Evolutionary conservation across 345 rosid genomes (phyloP).

Genomic region (Pugionium dolabratum): DNA sequence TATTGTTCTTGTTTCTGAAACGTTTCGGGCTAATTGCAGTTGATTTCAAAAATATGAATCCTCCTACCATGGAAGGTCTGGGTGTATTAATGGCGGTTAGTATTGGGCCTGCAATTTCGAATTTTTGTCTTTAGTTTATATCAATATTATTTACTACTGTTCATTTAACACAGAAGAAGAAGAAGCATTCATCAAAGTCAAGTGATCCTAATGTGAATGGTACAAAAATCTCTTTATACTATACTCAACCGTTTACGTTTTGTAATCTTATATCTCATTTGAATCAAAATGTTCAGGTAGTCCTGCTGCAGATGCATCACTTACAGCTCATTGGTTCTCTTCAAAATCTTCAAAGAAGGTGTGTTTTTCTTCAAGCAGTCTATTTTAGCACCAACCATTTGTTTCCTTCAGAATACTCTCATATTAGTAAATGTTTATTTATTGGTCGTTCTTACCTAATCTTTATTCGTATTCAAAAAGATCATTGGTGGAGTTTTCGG

Average conservation of each 20-base stretch:
- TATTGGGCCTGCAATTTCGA: not conserved
- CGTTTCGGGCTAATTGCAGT: constrained; percentile 43
- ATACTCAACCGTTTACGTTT: constrained; percentile 11
- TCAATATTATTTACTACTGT: constrained; percentile 9
- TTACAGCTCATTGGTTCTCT: constrained; percentile 77
- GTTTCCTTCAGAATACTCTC: constrained; percentile 3
- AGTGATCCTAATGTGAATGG: constrained; percentile 57
- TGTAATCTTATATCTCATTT: constrained; percentile 24
- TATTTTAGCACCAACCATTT: constrained; percentile 16
- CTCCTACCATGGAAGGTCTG: constrained; percentile 79
- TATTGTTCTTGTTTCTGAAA: constrained; percentile 4
- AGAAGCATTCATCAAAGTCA: constrained; percentile 54
- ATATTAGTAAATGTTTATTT: not conserved
- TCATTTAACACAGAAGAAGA: constrained; percentile 54
- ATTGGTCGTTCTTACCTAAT: constrained; percentile 3
- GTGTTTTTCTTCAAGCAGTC: constrained; percentile 18
- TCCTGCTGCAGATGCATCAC: constrained; percentile 48
- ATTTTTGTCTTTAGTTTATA: not conserved
- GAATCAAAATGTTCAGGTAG: constrained; percentile 49
- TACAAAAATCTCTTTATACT: constrained; percentile 37
- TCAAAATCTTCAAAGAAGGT: constrained; percentile 87
- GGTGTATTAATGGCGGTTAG: constrained; percentile 58
- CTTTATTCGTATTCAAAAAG: not conserved
- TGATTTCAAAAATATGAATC: constrained; percentile 58
- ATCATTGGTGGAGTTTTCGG: constrained; percentile 9